Evolutionary conservation across 345 rosid genomes (phyloP), one percentile per base, ranked within the genome.

Genomic region (Linum usitatissimum): DNA sequence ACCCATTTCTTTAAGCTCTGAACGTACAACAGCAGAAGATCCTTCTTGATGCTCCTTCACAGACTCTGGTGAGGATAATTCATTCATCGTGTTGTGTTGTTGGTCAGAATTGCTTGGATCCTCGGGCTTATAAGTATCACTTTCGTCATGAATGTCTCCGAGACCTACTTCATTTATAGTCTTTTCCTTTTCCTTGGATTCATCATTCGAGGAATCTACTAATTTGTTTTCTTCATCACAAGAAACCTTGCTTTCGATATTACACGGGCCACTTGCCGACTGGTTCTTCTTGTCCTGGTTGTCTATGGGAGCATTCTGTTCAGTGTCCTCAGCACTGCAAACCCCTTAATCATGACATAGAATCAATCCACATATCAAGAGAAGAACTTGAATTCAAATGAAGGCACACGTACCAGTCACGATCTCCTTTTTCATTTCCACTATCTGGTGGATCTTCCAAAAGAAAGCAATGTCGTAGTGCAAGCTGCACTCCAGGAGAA

Each of bases 381-480:
- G n/a, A 48, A n/a, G 60, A 21, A 64, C 21, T 13, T 19, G 60
- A 64, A 57, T 18, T 39, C 12, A 18, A 30, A 30, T 14, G 62
- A 13, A 68, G 64, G 3, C 60, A 45, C 15, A 66, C 76, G 55
- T 75, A 92, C 98, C 96, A 75, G 62, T 77, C 83, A 56, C 78
- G 69, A 66, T 21, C 78, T 69, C 66, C 38, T 68, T 62, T 70
- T 58, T 82, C 88, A 72, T 82, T 81, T 75, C 63, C 71, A 63
- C 72, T 70, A 74, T 78, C 86, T 30, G 96, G 95, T 60, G 97
- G 88, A 75, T 90, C 96, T 77, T 87, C 95, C 81, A 93, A 81
- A 66, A 87, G 64, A 80, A 83, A 87, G 80, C 96, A 90, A 70
- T 93, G 94, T 74, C 79, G 83, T 71, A 86, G 68, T 63, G 94